These are phyloP conservation scores for Alliaria petiolata DNA, from an alignment of 345 rosid species.

Conservation along the genomic window DNA sequence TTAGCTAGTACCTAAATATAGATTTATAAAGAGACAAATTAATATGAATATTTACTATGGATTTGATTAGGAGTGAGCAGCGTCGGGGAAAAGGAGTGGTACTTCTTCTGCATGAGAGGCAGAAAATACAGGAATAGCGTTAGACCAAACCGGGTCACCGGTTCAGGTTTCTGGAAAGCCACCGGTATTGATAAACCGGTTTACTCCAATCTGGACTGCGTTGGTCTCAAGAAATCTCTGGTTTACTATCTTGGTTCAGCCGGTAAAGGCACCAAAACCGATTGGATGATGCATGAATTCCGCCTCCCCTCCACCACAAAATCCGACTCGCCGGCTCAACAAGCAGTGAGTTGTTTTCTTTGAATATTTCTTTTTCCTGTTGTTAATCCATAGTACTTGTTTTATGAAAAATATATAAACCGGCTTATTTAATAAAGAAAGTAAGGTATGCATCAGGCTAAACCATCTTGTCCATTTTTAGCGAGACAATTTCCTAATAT, in stretches of 20 bases:
- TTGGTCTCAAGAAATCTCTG: slow-evolving; percentile 79
- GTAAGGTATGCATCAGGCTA: not conserved
- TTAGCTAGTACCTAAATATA: no score
- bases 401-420: not conserved
- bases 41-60: not conserved
- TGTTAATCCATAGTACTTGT: not conserved
- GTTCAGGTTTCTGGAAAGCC: slow-evolving; percentile 90
- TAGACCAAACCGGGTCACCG: slow-evolving; percentile 77
- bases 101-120: slow-evolving; percentile 77
- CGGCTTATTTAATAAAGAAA: not conserved
- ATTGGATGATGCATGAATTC: slow-evolving; percentile 95
- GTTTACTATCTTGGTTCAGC: slow-evolving; percentile 75
- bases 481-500: not conserved
- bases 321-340: slow-evolving; percentile 32
- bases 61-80: slow-evolving; percentile 40
- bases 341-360: slow-evolving; percentile 54
- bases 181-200: slow-evolving; percentile 81
- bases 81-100: slow-evolving; percentile 64
- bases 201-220: slow-evolving; percentile 42
- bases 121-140: slow-evolving; percentile 77
- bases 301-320: slow-evolving; percentile 50
- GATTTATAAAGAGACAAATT: not conserved
- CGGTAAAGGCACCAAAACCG: slow-evolving; percentile 85
- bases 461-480: slow-evolving; percentile 9
- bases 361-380: not conserved